Conservation (phyloP, 1,139 yeast genomes). For the Komagataea norvegica region DNA sequence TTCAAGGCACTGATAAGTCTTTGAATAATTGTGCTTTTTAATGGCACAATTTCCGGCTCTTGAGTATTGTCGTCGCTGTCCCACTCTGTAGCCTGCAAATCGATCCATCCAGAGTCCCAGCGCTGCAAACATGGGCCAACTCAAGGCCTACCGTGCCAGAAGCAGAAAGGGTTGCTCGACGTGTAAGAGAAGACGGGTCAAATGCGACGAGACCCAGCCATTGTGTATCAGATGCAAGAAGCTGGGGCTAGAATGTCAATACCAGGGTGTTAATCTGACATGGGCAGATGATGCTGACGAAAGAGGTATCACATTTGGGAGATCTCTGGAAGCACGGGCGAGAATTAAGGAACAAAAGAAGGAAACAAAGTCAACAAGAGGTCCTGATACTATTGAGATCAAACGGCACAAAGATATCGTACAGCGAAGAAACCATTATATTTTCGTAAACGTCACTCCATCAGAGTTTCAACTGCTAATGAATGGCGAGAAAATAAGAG, state of each 20-base stretch:
- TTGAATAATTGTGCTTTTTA: too few species aligned
- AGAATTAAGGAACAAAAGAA: slow-evolving; percentile 12
- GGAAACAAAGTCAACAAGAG: slow-evolving; percentile 8
- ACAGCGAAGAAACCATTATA: slow-evolving; percentile 18
- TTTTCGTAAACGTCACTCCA: slow-evolving; percentile 27
- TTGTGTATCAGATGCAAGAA: slow-evolving; percentile 28
- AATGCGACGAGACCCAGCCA: slow-evolving; percentile 30
- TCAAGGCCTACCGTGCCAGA: slow-evolving; percentile 18
- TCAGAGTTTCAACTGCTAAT: slow-evolving; percentile 24
- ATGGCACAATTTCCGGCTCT: too few species aligned
- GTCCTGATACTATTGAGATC: slow-evolving; percentile 1
- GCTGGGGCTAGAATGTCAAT: slow-evolving; percentile 21
- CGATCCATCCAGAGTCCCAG: background rate
- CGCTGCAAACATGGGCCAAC: slow-evolving; percentile 14
- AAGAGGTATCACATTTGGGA: slow-evolving; percentile 35
- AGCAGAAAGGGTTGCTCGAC: slow-evolving; percentile 23
- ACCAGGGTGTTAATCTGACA: slow-evolving; percentile 23
- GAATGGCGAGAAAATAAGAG: slow-evolving; percentile 9
- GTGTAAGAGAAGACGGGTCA: slow-evolving; percentile 17
- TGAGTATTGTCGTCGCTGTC: too few species aligned
- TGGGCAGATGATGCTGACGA: slow-evolving; percentile 37
- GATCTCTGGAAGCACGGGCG: slow-evolving; percentile 28
- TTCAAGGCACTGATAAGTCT: too few species aligned
- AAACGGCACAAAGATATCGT: slow-evolving; percentile 10
- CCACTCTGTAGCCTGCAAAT: too few species aligned